Conservation (phyloP, 805 yeast genomes). For the Candida hispaniensis region DNA sequence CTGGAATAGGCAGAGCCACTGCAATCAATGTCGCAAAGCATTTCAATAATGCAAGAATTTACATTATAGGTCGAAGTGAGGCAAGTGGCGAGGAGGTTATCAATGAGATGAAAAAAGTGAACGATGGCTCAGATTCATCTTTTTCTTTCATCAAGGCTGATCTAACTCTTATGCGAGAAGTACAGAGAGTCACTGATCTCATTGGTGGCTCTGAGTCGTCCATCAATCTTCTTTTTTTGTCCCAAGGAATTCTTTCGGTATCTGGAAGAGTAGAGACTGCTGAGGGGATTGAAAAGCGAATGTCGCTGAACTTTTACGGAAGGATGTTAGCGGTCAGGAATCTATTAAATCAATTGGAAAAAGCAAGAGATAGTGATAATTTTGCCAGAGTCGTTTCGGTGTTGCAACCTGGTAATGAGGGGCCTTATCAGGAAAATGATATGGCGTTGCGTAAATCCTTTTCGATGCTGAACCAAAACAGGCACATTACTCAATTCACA, state of each 20-base stretch:
- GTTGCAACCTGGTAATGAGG: conserved; percentile 23
- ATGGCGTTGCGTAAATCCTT: conserved; percentile 23
- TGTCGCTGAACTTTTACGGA: conserved; percentile 25
- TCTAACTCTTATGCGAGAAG: conserved; percentile 20
- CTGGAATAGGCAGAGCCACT: conserved; percentile 26
- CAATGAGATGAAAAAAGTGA: conserved; percentile 20
- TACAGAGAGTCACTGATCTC: conserved; percentile 17
- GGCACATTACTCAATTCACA: conserved; percentile 19
- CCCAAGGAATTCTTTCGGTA: conserved; percentile 22
- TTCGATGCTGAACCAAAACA: conserved; percentile 16
- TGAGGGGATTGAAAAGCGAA: conserved; percentile 25
- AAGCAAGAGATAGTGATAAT: conserved; percentile 21
- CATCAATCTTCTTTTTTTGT: conserved; percentile 20
- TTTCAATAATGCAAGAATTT: conserved; percentile 22
- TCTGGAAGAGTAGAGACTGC: conserved; percentile 30
- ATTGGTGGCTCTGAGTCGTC: conserved; percentile 18
- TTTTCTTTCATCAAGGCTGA: conserved; percentile 22
- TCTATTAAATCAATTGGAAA: conserved; percentile 22
- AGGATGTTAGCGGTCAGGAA: conserved; percentile 22
- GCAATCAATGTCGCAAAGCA: conserved; percentile 24
- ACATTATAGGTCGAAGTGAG: conserved; percentile 25
- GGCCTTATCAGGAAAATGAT: conserved; percentile 21
- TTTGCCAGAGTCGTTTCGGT: conserved; percentile 25
- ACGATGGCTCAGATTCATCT: conserved; percentile 16
- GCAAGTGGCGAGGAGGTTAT: conserved; percentile 21